Conservation (phyloP, 2,329 filamentous ascomycete genomes). For the Fonsecaea monophora region DNA sequence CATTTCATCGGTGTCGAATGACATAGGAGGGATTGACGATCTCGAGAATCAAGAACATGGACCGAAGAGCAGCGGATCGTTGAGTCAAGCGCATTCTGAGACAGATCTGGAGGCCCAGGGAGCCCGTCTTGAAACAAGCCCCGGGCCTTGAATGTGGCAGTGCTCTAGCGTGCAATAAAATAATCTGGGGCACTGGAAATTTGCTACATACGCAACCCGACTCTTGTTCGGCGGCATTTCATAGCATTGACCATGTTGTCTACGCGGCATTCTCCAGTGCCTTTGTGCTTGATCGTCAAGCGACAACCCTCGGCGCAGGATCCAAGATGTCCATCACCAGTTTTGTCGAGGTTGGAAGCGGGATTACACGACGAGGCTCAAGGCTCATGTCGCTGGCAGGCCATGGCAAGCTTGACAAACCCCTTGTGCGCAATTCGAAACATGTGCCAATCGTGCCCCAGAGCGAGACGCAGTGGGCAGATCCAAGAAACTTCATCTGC, state of each 20-base stretch:
- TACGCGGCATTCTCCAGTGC: not conserved
- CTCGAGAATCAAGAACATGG: constrained; percentile 6
- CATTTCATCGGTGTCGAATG: constrained; percentile 7
- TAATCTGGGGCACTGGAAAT: constrained; percentile 10
- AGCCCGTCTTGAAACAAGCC: constrained; percentile 26
- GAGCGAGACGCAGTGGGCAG: constrained; percentile 13
- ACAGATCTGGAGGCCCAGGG: constrained; percentile 13
- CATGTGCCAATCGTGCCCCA: constrained; percentile 32
- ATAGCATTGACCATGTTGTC: not conserved
- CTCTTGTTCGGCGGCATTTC: not conserved
- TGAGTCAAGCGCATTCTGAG: constrained; percentile 5
- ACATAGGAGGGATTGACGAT: not conserved
- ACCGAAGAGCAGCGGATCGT: not conserved
- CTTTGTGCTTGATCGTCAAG: constrained; percentile 2
- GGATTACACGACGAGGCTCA: constrained; percentile 4
- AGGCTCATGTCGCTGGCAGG: constrained; percentile 9
- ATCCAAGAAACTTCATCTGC: constrained; percentile 15
- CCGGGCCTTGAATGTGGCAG: constrained; percentile 23
- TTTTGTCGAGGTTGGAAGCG: constrained; percentile 17
- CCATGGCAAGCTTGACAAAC: constrained; percentile 2
- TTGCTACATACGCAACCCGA: constrained; percentile 16
- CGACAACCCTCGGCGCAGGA: not conserved
- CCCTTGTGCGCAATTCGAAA: constrained; percentile 30
- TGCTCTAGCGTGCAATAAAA: constrained; percentile 13
- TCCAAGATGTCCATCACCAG: not conserved